Conservation (phyloP, 495 filamentous ascomycete genomes). For the Xylaria curta region DNA sequence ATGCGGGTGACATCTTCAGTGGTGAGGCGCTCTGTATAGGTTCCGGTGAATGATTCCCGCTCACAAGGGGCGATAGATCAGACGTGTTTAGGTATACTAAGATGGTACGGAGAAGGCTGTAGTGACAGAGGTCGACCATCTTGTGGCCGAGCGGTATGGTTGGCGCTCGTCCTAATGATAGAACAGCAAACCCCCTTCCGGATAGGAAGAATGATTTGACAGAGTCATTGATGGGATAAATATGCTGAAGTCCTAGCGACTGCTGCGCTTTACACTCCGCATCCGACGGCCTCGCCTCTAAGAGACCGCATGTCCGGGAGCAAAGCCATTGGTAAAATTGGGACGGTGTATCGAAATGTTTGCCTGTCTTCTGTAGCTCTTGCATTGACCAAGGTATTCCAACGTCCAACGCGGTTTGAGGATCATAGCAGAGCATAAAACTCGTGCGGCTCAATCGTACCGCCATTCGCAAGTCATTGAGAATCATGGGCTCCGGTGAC, state of each 20-base stretch:
- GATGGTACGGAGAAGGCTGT: constrained; percentile 43
- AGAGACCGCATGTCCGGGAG: constrained; percentile 45
- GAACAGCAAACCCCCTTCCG: constrained; percentile 42
- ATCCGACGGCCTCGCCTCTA: constrained; percentile 40
- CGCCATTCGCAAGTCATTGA: constrained; percentile 45
- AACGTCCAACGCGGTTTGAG: constrained; percentile 38
- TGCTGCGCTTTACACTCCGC: constrained; percentile 29
- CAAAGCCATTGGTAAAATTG: constrained; percentile 47
- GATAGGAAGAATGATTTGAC: constrained; percentile 47
- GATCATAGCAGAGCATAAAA: constrained; percentile 30
- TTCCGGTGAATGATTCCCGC: constrained; percentile 12
- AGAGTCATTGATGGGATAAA: constrained; percentile 43
- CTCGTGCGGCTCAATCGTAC: constrained; percentile 39
- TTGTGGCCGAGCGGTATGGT: constrained; percentile 26
- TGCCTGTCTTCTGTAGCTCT: constrained; percentile 44
- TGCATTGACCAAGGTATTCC: constrained; percentile 38
- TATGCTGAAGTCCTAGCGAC: constrained; percentile 42
- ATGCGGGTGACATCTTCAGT: constrained; percentile 8
- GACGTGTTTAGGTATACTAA: constrained; percentile 47
- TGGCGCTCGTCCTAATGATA: constrained; percentile 25
- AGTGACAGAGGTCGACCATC: constrained; percentile 43
- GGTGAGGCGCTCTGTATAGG: not conserved
- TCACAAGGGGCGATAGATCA: constrained; percentile 43
- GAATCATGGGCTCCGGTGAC: constrained; percentile 43
- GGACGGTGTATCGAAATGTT: constrained; percentile 42